Conservation (phyloP, 192 early-diverging fungal genomes). For the Coemansia reversa region DNA sequence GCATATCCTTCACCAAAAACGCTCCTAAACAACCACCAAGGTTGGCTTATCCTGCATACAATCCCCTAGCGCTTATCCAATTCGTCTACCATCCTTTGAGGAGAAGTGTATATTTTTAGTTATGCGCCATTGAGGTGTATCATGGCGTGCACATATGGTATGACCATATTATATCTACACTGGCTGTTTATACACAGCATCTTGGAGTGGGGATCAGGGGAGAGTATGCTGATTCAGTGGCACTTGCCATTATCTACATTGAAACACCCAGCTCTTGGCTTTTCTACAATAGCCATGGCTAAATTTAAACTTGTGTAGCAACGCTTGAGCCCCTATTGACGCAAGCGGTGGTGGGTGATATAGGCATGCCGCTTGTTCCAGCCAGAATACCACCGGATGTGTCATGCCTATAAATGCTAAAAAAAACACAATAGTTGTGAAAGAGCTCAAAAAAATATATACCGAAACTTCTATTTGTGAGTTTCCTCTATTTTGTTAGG, state of each 20-base stretch:
- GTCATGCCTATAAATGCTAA: neutral
- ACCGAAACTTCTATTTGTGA: neutral
- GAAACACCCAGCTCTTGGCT: neutral
- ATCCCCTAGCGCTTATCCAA: conserved; percentile 8
- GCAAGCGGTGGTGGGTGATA: conserved; percentile 2
- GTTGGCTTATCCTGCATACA: conserved; percentile 53
- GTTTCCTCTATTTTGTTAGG: neutral
- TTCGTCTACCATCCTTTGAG: neutral
- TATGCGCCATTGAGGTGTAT: neutral
- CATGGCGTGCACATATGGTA: conserved; percentile 2
- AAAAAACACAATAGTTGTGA: neutral
- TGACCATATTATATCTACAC: neutral
- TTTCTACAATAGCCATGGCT: neutral
- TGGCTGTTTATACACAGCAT: neutral
- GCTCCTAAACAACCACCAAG: conserved; percentile 30
- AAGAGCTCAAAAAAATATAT: neutral
- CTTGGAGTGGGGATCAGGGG: neutral
- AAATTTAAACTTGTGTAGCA: neutral
- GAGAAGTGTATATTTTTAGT: conserved; percentile 1
- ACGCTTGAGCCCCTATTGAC: conserved; percentile 3
- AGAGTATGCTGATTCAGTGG: neutral
- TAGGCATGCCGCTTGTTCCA: neutral
- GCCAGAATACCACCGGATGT: conserved; percentile 1
- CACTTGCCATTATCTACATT: neutral
- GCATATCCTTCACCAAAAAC: neutral